A percentile compares a stretch with the other conserved stretches of the same genome.
phyloP scores from a whole-genome alignment of 2,329 filamentous ascomycete species.

The Fusarium abutilonis region DNA sequence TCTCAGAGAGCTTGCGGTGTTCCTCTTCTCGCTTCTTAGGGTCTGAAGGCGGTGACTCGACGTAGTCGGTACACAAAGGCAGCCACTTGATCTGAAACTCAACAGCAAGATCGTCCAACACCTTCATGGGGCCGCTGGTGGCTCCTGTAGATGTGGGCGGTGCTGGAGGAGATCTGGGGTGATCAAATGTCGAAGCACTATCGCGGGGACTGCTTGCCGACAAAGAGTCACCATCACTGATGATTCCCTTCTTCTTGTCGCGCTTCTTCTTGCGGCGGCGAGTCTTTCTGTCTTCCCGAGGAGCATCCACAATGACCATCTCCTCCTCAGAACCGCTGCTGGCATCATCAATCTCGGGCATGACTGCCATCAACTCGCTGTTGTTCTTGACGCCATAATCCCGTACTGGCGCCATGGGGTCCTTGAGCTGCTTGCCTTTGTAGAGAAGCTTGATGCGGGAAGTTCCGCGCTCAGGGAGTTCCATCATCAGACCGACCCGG shows the following conservation, averaged over 20 bases:
- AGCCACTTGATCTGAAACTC: slow-evolving; percentile 72
- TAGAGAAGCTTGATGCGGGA: slow-evolving; percentile 73
- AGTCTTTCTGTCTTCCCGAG: slow-evolving; percentile 49
- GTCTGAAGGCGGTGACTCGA: slow-evolving; percentile 70
- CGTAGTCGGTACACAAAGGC: slow-evolving; percentile 72
- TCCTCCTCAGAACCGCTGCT: slow-evolving; percentile 55
- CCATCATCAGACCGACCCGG: slow-evolving; percentile 73
- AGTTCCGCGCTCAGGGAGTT: slow-evolving; percentile 63
- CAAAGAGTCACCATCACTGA: slow-evolving; percentile 50
- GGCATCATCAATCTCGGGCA: slow-evolving; percentile 53
- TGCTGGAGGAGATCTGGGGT: slow-evolving; percentile 39
- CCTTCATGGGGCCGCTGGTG: slow-evolving; percentile 57
- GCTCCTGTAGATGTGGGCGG: slow-evolving; percentile 43
- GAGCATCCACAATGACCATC: slow-evolving; percentile 57
- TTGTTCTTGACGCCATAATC: slow-evolving; percentile 71
- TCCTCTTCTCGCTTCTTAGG: slow-evolving; percentile 75
- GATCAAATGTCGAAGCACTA: slow-evolving; percentile 54
- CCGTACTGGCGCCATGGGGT: slow-evolving; percentile 65
- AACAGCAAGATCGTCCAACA: slow-evolving; percentile 71
- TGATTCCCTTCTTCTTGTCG: slow-evolving; percentile 44
- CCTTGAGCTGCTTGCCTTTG: slow-evolving; percentile 76
- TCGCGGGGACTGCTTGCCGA: slow-evolving; percentile 57
- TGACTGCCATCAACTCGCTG: slow-evolving; percentile 65
- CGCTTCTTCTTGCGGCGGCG: slow-evolving; percentile 58
- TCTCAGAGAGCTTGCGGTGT: slow-evolving; percentile 79